Base-by-base conservation (phyloP, 1,139 yeast genomes). In the Pichia sp. region DNA sequence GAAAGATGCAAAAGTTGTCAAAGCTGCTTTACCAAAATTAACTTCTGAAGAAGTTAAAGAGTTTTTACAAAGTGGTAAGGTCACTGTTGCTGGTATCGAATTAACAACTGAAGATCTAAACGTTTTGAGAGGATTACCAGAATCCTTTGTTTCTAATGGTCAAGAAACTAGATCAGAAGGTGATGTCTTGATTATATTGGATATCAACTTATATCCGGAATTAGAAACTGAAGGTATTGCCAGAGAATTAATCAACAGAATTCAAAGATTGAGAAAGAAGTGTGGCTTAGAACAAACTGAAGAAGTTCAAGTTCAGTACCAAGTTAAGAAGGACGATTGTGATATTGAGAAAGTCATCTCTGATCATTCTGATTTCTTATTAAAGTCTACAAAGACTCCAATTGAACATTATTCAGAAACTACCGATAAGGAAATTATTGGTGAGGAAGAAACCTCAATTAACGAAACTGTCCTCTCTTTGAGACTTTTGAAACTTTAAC, bases 231-330 rank as follows among this genome's bases (percentile, higher is more conserved):
- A 91, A 69, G 97, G 97, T 62, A 72, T 84, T 55, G 96, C 96
- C 7, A 85, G 99, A 69, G 98, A 93, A 64, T 74, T 93, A 60
- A 76, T 91, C 58, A 93, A 93, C 74, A 88, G 98, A 67, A 88
- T 93, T 53, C 99, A 93, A 72, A 84, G 96, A 66, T 77, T 89
- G 62, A 84, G 99, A 68, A 93, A 93, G 80, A 88, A 89, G 74
- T 89, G 86, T 49, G 96, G 96, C 32, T 72, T 93, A 58, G 85
- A 84, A 58, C 89, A 95, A 46, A 89, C 97, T 34, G 98, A 93
- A 60, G 98, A 93, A 55, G 93, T 93, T 40, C 68, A 76, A 52
- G 95, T 93, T 49, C 88, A 89, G 66, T 85, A 85, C 65, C 67
- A 76, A 49, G 62, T 89, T 51, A 59, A 70, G 47, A 96, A 89